phyloP scores from a whole-genome alignment of 306 rosid species.

The Gastrolobium bilobum region DNA sequence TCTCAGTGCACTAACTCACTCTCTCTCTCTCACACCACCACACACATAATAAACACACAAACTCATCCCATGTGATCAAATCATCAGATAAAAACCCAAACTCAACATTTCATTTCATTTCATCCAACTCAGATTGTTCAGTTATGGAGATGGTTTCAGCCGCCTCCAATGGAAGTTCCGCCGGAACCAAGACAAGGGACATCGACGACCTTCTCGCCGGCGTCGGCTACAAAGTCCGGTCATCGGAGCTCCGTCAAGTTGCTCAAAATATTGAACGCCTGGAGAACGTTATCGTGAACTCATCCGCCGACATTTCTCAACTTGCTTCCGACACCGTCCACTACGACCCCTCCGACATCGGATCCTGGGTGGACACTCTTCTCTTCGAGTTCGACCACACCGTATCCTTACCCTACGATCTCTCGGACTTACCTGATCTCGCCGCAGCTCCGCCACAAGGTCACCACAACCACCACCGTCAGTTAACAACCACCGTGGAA shows the following conservation, averaged over 20 bases:
- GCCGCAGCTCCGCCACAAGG: conserved; percentile 26
- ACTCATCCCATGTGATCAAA: conserved; percentile 14
- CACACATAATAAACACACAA: too few species aligned
- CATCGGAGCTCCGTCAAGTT: conserved; percentile 77
- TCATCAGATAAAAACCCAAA: background rate
- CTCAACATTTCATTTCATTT: background rate
- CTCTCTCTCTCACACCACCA: background rate
- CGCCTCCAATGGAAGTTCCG: conserved; percentile 62
- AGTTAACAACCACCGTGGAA: conserved; percentile 64
- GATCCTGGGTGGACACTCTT: conserved; percentile 83
- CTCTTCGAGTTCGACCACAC: conserved; percentile 72
- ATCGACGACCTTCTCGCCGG: conserved; percentile 75
- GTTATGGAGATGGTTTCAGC: conserved; percentile 56
- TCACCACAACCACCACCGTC: conserved; percentile 48
- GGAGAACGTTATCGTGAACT: conserved; percentile 70
- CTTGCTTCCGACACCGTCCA: conserved; percentile 69
- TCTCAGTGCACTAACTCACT: background rate
- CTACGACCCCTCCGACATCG: conserved; percentile 82
- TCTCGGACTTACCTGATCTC: conserved; percentile 56
- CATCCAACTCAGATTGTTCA: background rate
- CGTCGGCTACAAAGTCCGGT: conserved; percentile 79
- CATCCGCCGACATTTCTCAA: conserved; percentile 67
- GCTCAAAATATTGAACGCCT: conserved; percentile 77
- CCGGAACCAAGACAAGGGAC: conserved; percentile 55
- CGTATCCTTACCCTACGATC: conserved; percentile 58